Percentiles rank a stretch among this genome's conserved stretches.
phyloP scores from a whole-genome alignment of 2,329 filamentous ascomycete genomes.

The Trichoderma koningii region DNA sequence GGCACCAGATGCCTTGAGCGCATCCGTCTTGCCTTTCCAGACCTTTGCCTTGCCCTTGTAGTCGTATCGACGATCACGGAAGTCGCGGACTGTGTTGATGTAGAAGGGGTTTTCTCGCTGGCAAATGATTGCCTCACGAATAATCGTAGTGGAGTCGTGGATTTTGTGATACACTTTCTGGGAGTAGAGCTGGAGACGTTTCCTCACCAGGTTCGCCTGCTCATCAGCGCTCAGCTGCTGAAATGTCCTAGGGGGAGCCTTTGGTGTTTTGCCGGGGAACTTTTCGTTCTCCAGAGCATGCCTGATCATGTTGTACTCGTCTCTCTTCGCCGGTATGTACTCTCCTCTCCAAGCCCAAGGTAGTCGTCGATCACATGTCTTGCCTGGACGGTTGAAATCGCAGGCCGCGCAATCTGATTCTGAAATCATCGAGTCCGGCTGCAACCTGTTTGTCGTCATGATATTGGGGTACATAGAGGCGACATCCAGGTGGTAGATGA shows the following conservation, averaged over 20 bases:
- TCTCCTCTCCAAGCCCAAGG: conserved; percentile 99
- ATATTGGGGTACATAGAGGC: conserved; percentile 99
- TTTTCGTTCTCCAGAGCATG: conserved; percentile 87
- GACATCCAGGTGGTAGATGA: conserved; percentile 98
- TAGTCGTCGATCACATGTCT: conserved; percentile 91
- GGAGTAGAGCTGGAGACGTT: conserved; percentile 87
- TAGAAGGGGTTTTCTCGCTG: conserved; percentile 98
- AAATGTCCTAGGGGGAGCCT: conserved; percentile 71
- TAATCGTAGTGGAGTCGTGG: conserved; percentile 88
- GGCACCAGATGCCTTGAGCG: conserved; percentile 81
- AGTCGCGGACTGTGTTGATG: conserved; percentile 92
- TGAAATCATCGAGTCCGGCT: conserved; percentile 98
- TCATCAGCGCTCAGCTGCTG: conserved; percentile 81
- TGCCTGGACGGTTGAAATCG: conserved; percentile 96
- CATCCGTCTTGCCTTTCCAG: conserved; percentile 95
- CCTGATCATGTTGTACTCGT: conserved; percentile 99
- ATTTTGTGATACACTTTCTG: conserved; percentile 99
- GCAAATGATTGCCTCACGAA: conserved; percentile 95
- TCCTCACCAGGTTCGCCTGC: conserved; percentile 77
- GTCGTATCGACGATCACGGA: conserved; percentile 95
- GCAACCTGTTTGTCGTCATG: conserved; percentile 97
- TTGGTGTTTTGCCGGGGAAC: conserved; percentile 79
- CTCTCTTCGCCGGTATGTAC: conserved; percentile 90
- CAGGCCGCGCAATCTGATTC: conserved; percentile 96
- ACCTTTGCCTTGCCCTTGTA: conserved; percentile 98